Evolutionary conservation across 805 yeast species (phyloP), one percentile per base, ranked within the genome.

Genomic region (Candida orba): DNA sequence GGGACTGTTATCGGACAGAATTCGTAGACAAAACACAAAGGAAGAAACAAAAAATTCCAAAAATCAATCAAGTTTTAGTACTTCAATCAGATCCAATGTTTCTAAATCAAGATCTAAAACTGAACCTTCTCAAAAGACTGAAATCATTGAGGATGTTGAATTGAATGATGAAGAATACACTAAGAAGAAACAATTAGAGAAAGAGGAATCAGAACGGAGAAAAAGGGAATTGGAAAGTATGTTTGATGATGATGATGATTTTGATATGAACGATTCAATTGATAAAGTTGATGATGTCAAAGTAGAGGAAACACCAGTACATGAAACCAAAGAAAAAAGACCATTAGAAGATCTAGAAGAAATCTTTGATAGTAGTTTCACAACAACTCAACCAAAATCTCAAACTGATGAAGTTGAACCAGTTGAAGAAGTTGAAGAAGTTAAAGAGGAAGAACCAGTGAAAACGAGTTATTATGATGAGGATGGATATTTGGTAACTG

Each of bases 401-500:
- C 36, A 33, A 17, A 32, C 23, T 15, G 22, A 18, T 15, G 23
- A 20, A 10, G 22, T 25, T 25, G n/a, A 27, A 29, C 25, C 25
- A 24, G 43, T 25, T 25, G 20, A 25, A 29, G 33, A 34, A 24
- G 43, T 43, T 9, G 31, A 34, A n/a, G 43, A 39, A 6, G 6
- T 50, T 17, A 34, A 40, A 10, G 46, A 49, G 27, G 53, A 47
- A 5, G 22, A 20, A 20, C 22, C 22, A 20, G 37, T 38, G 20
- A 33, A 48, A 6, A 51, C 55, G 23, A 54, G 52, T 8, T 60
- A 58, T 43, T 62, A 66, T 22, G 81, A 75, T 48, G 78, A 72
- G 33, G 80, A 75, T 42, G 81, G 80, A 1, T 76, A 67, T 51
- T 59, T 72, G 20, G 69, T 73, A 0, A 68, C 57, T 44, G 54